These are phyloP conservation scores for Davidsoniella neocaledoniae DNA, from an alignment of 2,329 filamentous ascomycete species.

Conservation along the genomic window DNA sequence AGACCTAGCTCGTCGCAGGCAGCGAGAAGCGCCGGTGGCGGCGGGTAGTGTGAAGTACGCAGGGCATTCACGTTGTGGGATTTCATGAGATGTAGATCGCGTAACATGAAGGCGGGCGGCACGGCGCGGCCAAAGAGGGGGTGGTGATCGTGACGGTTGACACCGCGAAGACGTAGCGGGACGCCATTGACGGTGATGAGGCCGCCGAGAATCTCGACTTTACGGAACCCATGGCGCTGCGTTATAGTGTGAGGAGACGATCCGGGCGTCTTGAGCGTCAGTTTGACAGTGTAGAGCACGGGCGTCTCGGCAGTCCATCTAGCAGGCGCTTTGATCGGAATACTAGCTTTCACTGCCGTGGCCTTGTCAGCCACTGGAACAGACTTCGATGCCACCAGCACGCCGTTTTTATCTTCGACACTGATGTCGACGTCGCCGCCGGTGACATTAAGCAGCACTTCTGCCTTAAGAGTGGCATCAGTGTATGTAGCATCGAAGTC, in stretches of 20 bases:
- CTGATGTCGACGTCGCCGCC: constrained; percentile 13
- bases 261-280: constrained; percentile 16
- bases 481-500: constrained; percentile 25
- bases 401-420: too few species aligned
- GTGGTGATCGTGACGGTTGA: constrained; percentile 57
- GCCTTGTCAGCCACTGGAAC: not conserved
- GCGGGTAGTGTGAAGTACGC: constrained; percentile 50
- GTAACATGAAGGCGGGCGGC: constrained; percentile 40
- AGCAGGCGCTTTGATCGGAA: constrained; percentile 28
- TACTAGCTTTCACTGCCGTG: too few species aligned
- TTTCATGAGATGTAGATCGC: constrained; percentile 51
- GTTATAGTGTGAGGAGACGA: constrained; percentile 18
- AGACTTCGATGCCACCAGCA: not conserved
- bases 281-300: constrained; percentile 36
- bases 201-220: constrained; percentile 42
- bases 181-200: constrained; percentile 48
- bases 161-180: constrained; percentile 47
- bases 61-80: constrained; percentile 53
- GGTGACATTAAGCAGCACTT: constrained; percentile 22
- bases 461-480: constrained; percentile 29
- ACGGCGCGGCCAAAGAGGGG: constrained; percentile 44
- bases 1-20: constrained; percentile 46
- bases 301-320: constrained; percentile 58
- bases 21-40: constrained; percentile 42
- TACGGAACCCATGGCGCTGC: constrained; percentile 45